Conservation (phyloP, 805 yeast species). For the Lipomyces mesembrius region DNA sequence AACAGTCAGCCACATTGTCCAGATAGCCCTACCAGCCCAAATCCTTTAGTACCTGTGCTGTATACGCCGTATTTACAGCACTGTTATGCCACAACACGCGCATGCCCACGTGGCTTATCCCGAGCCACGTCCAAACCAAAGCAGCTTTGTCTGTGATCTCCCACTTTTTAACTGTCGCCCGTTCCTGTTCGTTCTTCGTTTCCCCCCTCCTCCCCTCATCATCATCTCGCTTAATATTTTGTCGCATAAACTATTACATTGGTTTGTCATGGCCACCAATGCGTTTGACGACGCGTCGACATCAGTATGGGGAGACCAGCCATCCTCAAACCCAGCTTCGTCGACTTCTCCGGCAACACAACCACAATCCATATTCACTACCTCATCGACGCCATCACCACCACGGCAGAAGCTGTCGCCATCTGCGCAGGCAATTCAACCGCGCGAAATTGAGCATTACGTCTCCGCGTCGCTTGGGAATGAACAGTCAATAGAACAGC, state of each 20-base stretch:
- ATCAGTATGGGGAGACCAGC: neutral
- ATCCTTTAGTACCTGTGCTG: too few relatives aligned
- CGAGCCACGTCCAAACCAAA: too few relatives aligned
- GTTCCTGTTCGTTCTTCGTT: neutral
- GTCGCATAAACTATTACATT: neutral
- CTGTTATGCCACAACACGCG: too few relatives aligned
- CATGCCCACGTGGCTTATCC: too few relatives aligned
- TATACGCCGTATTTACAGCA: too few relatives aligned
- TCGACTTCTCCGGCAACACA: neutral
- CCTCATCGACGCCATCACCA: neutral
- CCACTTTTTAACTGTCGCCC: neutral
- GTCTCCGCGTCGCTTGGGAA: conserved; percentile 2
- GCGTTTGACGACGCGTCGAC: neutral
- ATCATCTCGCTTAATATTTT: neutral
- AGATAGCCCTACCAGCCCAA: too few relatives aligned
- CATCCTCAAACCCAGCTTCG: neutral
- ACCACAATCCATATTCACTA: neutral
- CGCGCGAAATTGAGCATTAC: conserved; percentile 21
- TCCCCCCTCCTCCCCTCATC: neutral
- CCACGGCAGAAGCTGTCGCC: neutral
- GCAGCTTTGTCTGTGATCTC: too few relatives aligned
- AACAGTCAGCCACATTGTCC: too few relatives aligned
- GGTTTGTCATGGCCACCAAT: neutral
- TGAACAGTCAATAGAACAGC: conserved; percentile 1
- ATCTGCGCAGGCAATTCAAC: neutral